These are phyloP conservation scores for Phytophthora pseudosyringae DNA, from an alignment of 352 stramenopile genomes.

Conservation along the genomic window DNA sequence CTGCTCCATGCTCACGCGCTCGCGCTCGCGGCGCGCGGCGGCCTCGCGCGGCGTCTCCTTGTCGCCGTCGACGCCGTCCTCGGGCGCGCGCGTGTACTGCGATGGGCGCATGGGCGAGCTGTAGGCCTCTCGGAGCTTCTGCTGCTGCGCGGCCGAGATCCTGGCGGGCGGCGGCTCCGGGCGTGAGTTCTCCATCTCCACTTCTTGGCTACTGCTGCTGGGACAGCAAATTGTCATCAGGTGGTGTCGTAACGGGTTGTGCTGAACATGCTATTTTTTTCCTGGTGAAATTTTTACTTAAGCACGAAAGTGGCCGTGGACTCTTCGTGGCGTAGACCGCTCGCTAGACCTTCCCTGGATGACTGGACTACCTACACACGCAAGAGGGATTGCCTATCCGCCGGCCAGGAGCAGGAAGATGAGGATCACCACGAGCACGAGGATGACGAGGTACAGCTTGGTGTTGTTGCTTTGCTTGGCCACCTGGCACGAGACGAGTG, in stretches of 20 bases:
- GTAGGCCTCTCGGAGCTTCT: conserved; percentile 41
- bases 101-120: conserved; percentile 47
- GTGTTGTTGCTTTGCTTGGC: conserved; percentile 96
- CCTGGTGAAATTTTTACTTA: conserved; percentile 15
- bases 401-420: conserved; percentile 88
- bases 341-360: conserved; percentile 11
- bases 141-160: conserved; percentile 27
- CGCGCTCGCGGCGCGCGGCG: conserved; percentile 25
- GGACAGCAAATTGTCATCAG: conserved; percentile 37
- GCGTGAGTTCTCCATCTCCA: conserved; percentile 31
- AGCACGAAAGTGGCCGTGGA: conserved; percentile 1
- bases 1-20: conserved; percentile 56
- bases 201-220: conserved; percentile 11
- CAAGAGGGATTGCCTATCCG: conserved; percentile 29
- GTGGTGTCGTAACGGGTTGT: conserved; percentile 24
- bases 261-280: background rate
- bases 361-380: conserved; percentile 24
- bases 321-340: background rate
- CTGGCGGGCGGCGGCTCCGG: conserved; percentile 3
- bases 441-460: conserved; percentile 92
- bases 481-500: conserved; percentile 56
- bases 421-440: conserved; percentile 86
- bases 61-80: conserved; percentile 5
- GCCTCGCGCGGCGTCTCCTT: conserved; percentile 26
- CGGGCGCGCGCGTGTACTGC: conserved; percentile 36